These are phyloP conservation scores for Ulmus americana DNA, from an alignment of 331 rosid genomes.

Conservation along the genomic window DNA sequence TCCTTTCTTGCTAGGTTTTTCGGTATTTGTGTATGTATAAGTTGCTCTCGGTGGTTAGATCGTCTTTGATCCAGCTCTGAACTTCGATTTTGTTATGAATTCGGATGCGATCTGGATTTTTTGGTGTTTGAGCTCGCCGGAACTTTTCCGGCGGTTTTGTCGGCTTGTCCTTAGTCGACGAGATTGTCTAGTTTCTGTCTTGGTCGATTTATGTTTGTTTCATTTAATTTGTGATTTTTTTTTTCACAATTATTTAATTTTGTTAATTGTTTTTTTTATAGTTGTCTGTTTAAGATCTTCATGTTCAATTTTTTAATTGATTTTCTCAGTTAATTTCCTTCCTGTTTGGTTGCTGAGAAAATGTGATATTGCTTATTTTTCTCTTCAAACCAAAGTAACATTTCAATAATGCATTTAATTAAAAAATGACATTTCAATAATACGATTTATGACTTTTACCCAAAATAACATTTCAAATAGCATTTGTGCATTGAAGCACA, in stretches of 20 bases:
- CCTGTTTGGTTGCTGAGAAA: slow-evolving; percentile 19
- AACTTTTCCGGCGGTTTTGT: slow-evolving; percentile 20
- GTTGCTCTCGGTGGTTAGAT: slow-evolving; percentile 32
- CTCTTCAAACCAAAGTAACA: not conserved
- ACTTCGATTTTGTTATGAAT: slow-evolving; percentile 24
- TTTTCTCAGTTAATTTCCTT: slow-evolving; percentile 3
- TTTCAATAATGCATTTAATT: no score
- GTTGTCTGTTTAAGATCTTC: not conserved
- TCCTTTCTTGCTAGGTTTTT: slow-evolving; percentile 8
- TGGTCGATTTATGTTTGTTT: no score
- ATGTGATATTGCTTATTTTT: slow-evolving; percentile 28
- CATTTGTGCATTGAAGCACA: no score
- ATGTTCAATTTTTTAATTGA: not conserved
- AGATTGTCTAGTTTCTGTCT: slow-evolving; percentile 10
- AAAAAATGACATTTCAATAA: no score
- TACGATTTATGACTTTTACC: no score
- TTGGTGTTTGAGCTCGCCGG: slow-evolving; percentile 27
- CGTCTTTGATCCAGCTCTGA: slow-evolving; percentile 42
- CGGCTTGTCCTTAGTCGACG: slow-evolving; percentile 14
- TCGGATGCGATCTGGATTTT: slow-evolving; percentile 43
- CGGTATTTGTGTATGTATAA: not conserved
- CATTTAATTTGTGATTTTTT: no score
- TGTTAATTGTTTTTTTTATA: no score
- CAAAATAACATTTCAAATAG: no score
- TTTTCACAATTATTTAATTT: no score